phyloP scores from a whole-genome alignment of 345 rosid genomes.

The Gossypium anomalum region DNA sequence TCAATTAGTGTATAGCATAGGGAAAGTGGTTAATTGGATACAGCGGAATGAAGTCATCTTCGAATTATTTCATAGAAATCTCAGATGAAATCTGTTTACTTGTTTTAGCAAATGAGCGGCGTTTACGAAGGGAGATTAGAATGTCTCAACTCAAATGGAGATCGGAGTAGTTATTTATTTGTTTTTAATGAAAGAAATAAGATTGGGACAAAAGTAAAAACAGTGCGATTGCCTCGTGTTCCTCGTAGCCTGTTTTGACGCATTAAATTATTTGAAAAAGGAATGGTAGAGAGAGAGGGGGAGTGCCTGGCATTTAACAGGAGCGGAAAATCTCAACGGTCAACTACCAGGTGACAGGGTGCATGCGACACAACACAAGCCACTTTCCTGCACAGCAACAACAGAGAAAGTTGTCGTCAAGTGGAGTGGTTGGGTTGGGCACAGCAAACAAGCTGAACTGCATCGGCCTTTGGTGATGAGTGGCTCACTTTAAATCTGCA shows the following conservation, averaged over 20 bases:
- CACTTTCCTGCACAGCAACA: not conserved
- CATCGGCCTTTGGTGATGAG: not conserved
- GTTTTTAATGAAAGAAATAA: not conserved
- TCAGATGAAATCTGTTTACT: conserved; percentile 13
- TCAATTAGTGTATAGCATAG: not conserved
- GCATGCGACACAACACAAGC: not conserved
- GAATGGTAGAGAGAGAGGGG: no score
- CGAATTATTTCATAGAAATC: conserved; percentile 22
- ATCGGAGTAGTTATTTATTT: not conserved
- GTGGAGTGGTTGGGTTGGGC: no score
- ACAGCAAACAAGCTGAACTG: no score
- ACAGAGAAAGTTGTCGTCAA: not conserved
- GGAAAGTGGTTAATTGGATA: not conserved
- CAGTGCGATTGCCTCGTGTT: not conserved
- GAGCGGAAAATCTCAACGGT: not conserved
- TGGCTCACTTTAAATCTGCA: not conserved
- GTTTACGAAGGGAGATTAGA: not conserved
- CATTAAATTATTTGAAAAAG: conserved; percentile 5
- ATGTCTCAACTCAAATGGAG: not conserved
- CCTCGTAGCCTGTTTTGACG: not conserved
- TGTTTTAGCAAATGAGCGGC: not conserved
- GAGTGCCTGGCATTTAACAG: not conserved
- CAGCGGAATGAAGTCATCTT: not conserved
- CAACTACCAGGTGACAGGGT: not conserved
- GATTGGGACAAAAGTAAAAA: not conserved